A percentile compares a stretch with the other conserved stretches of the same genome.
Evolutionary conservation across 495 filamentous ascomycete species (phyloP).

Genomic region (Massariosphaeria phaeospora): DNA sequence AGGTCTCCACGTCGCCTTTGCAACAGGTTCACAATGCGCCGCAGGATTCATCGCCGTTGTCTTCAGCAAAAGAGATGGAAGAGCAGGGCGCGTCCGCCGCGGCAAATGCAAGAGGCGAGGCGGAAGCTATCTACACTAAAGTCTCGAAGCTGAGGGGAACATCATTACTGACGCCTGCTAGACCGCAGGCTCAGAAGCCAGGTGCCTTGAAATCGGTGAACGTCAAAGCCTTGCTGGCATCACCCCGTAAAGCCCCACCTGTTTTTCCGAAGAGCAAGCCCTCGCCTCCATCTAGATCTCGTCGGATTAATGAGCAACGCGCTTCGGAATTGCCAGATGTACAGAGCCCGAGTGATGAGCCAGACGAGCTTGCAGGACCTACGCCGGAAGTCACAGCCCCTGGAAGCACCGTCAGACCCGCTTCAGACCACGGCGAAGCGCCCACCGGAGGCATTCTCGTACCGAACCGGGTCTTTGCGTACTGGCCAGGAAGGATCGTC

Average conservation of each 20-base stretch:
- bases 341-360: not conserved
- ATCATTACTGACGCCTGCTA: not conserved
- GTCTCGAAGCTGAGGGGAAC: conserved; percentile 4
- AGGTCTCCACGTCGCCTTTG: conserved; percentile 1
- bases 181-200: not conserved
- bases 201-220: conserved; percentile 20
- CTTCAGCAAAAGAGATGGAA: conserved; percentile 26
- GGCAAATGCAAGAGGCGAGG: conserved; percentile 20
- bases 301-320: too few relatives aligned
- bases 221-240: too few relatives aligned
- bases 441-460: conserved; percentile 2
- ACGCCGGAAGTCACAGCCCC: not conserved
- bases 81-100: conserved; percentile 21
- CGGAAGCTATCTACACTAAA: not conserved
- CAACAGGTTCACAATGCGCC: conserved; percentile 2
- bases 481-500: conserved; percentile 36
- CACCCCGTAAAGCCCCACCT: too few relatives aligned
- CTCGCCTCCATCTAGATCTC: too few relatives aligned
- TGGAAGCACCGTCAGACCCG: not conserved
- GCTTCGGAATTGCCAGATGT: conserved; percentile 8
- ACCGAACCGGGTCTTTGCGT: conserved; percentile 41
- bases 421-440: conserved; percentile 1
- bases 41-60: conserved; percentile 17
- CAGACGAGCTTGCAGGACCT: conserved; percentile 5
- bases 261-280: too few relatives aligned